Conservation (phyloP, 148 eudicot genomes). For the Vaccinium vitisidaea region DNA sequence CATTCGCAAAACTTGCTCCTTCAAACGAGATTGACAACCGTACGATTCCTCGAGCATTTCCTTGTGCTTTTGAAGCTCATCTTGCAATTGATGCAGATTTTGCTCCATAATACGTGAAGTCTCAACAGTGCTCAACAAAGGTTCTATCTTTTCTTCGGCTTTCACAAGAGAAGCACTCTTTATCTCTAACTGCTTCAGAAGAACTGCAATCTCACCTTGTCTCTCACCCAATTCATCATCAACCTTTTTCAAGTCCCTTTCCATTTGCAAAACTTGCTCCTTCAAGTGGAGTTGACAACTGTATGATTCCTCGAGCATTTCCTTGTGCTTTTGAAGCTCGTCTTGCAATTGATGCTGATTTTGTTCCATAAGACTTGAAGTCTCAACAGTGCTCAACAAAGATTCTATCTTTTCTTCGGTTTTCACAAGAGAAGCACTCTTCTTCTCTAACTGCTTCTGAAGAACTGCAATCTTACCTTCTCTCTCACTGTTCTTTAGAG, state of each 20-base stretch:
- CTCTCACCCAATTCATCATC: conserved; percentile 42
- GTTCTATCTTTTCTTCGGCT: conserved; percentile 29
- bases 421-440: conserved; percentile 27
- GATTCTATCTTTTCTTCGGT: conserved; percentile 28
- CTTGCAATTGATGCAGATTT: conserved; percentile 29
- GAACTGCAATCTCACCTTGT: conserved; percentile 22
- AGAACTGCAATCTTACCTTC: conserved; percentile 27
- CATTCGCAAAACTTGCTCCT: conserved; percentile 32
- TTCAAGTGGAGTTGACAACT: conserved; percentile 16
- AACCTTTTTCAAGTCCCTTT: conserved; percentile 41
- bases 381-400: conserved; percentile 6
- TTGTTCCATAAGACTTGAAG: conserved; percentile 23
- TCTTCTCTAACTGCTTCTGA: conserved; percentile 46
- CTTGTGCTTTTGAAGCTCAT: conserved; percentile 41
- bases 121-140: conserved; percentile 14
- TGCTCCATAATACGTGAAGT: conserved; percentile 24
- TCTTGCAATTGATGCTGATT: conserved; percentile 31
- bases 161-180: conserved; percentile 29
- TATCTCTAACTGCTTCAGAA: conserved; percentile 48
- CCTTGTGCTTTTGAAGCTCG: conserved; percentile 40
- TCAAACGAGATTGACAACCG: conserved; percentile 10
- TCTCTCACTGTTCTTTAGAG: conserved; percentile 23
- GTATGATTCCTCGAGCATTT: conserved; percentile 41
- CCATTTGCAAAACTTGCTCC: conserved; percentile 31
- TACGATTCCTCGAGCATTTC: conserved; percentile 43